phyloP scores from a whole-genome alignment of 441 rosid species.

The Croton laevigatus region DNA sequence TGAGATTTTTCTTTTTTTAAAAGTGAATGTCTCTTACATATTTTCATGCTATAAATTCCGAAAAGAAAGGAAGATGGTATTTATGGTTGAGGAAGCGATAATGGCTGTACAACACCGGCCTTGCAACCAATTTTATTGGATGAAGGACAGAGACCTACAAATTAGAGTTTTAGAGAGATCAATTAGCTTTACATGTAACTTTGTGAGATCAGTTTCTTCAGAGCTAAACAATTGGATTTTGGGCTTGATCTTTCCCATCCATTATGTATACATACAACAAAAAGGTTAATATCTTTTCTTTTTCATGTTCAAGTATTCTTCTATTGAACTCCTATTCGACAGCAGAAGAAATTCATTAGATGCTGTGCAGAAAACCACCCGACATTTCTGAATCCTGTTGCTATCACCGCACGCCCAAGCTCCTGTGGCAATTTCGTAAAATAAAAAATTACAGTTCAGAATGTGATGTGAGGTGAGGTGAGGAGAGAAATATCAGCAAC shows the following conservation, averaged over 20 bases:
- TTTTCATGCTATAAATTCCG: constrained; percentile 3
- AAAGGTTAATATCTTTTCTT: constrained; percentile 16
- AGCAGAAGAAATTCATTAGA: constrained; percentile 8
- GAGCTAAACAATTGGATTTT: constrained; percentile 14
- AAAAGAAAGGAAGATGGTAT: neutral
- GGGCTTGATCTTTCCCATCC: constrained; percentile 19
- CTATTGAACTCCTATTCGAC: constrained; percentile 10
- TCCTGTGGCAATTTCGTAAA: constrained; percentile 33
- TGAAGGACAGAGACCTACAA: constrained; percentile 19
- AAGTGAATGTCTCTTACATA: constrained; percentile 8
- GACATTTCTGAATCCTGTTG: constrained; percentile 8
- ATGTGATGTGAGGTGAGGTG: neutral
- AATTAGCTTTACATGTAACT: constrained; percentile 18
- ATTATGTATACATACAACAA: constrained; percentile 25
- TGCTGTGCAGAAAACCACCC: constrained; percentile 5
- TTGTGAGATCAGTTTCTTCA: constrained; percentile 22
- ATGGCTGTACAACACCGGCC: constrained; percentile 43
- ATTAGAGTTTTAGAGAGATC: constrained; percentile 4
- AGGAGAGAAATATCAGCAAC: neutral
- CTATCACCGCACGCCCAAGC: constrained; percentile 44
- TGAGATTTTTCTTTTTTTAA: neutral
- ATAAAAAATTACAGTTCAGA: neutral
- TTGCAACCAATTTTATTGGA: constrained; percentile 22
- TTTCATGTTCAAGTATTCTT: constrained; percentile 21
- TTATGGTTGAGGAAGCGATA: constrained; percentile 4